Base-by-base conservation (phyloP, 176 grass and related monocot species). In the Metroxylon sagu region DNA sequence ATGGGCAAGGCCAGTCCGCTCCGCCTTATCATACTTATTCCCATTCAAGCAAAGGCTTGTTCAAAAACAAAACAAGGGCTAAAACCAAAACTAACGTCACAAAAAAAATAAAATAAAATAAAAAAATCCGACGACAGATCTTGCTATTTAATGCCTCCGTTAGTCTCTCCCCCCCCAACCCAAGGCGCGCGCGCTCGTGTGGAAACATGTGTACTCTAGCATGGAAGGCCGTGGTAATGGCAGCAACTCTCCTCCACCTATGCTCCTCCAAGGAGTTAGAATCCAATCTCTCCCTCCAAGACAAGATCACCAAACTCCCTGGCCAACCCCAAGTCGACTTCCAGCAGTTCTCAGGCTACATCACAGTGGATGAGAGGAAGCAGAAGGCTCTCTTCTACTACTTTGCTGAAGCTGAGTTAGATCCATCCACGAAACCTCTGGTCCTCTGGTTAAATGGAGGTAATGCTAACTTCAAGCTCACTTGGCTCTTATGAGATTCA, bases 361-460 rank as follows among this genome's bases (percentile, higher is more conserved):
- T 96, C 14, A 56, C 72, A 48, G 83, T 96, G 66, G 83, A 90
- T 56, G 65, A 77, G 18, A 48, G 52, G 64, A 79, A 64, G 63
- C 76, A 76, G 17, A 83, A 83, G 67, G 82, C 80, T 61, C 80
- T 96, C 58, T 90, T 96, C 75, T 96, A 96, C 77, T 96, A 96
- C 71, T 96, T 96, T 73, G 81, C 83, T 7, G 86, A 96, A 78
- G 83, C 87, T 4, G 86, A 84, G 86, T 56, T 83, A 53, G 80
- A 90, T 77, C 78, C 92, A n/a, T 60, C 78, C 6, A 64, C 87
- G 43, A 96, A 90, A 65, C 86, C 92, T 31, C 92, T 96, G 7
- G 83, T 96, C 61, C 92, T 96, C 79, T 96, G 91, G 92, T 70
- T 96, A 50, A 96, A 96, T 52, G 92, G 92, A 96, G 92, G 91